Percentiles rank a stretch among this genome's conserved stretches.
Conservation (phyloP, 2,329 filamentous ascomycete genomes). For the Atkinsonella hypoxylon region DNA sequence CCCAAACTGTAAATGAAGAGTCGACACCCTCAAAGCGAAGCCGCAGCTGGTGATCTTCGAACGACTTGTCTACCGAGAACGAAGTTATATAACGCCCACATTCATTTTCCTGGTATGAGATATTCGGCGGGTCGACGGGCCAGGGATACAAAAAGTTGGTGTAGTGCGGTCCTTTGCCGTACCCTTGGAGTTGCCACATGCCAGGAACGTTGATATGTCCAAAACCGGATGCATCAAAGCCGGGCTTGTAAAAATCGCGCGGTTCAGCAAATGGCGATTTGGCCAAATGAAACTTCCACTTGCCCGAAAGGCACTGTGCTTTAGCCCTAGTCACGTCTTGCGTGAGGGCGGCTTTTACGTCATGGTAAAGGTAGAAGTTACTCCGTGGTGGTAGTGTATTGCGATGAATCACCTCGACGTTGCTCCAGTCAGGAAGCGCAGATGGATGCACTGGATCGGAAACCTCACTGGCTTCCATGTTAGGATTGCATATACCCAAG, state of each 20-base stretch:
- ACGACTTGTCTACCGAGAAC: conserved; percentile 39
- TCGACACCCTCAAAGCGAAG: conserved; percentile 66
- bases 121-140: conserved; percentile 52
- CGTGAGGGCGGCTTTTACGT: conserved; percentile 34
- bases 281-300: conserved; percentile 41
- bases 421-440: conserved; percentile 44
- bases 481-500: not conserved
- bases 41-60: conserved; percentile 43
- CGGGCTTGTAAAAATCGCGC: conserved; percentile 23
- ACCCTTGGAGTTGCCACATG: conserved; percentile 61
- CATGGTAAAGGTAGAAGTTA: conserved; percentile 41
- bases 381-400: conserved; percentile 46
- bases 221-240: conserved; percentile 22
- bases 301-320: conserved; percentile 35
- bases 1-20: conserved; percentile 57
- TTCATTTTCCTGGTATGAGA: conserved; percentile 53
- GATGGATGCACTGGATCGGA: not conserved
- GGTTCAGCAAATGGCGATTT: conserved; percentile 34
- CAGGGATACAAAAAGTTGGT: conserved; percentile 59
- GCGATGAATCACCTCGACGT: conserved; percentile 45
- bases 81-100: conserved; percentile 49
- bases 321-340: conserved; percentile 27
- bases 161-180: conserved; percentile 52
- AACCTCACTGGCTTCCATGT: not conserved
- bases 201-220: conserved; percentile 47